These are phyloP conservation scores for Phytophthora tentaculata DNA, from an alignment of 352 stramenopile species.

Conservation along the genomic window DNA sequence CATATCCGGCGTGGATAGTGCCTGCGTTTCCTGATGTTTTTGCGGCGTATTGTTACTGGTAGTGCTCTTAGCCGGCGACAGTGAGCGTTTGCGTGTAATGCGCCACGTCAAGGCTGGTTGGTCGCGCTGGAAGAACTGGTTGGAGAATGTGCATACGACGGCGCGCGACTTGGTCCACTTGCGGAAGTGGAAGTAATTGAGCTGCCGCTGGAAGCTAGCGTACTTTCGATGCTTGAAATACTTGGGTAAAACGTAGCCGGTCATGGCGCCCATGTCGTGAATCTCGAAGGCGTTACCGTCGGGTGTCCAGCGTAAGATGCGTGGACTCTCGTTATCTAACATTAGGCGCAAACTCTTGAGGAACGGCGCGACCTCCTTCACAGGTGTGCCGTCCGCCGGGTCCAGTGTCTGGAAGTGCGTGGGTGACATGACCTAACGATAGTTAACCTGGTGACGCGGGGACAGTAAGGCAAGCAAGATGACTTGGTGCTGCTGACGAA, in stretches of 20 bases:
- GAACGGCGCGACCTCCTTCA: slow-evolving; percentile 75
- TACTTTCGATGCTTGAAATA: slow-evolving; percentile 96
- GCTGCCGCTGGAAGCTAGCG: slow-evolving; percentile 92
- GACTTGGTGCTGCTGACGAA: not conserved
- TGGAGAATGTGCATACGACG: slow-evolving; percentile 81
- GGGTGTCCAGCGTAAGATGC: slow-evolving; percentile 58
- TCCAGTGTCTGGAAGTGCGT: not conserved
- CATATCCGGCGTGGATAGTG: slow-evolving; percentile 7
- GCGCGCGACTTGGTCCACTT: slow-evolving; percentile 89
- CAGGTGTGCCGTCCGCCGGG: not conserved
- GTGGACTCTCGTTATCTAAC: slow-evolving; percentile 52
- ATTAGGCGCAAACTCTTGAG: slow-evolving; percentile 70
- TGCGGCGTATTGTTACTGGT: slow-evolving; percentile 5
- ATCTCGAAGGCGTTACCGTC: slow-evolving; percentile 74
- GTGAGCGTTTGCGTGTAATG: slow-evolving; percentile 70
- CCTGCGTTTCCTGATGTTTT: not conserved
- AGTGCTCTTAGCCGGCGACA: slow-evolving; percentile 18
- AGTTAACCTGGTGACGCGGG: not conserved
- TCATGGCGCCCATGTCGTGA: slow-evolving; percentile 75
- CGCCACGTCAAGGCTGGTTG: slow-evolving; percentile 58
- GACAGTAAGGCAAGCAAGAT: not conserved
- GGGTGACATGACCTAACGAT: not conserved
- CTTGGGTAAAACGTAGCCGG: slow-evolving; percentile 84
- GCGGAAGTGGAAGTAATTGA: slow-evolving; percentile 95
- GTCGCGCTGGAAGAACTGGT: slow-evolving; percentile 68